These are phyloP conservation scores for Backusella parvicylindrica DNA, from an alignment of 192 early-diverging fungal genomes.

Conservation along the genomic window DNA sequence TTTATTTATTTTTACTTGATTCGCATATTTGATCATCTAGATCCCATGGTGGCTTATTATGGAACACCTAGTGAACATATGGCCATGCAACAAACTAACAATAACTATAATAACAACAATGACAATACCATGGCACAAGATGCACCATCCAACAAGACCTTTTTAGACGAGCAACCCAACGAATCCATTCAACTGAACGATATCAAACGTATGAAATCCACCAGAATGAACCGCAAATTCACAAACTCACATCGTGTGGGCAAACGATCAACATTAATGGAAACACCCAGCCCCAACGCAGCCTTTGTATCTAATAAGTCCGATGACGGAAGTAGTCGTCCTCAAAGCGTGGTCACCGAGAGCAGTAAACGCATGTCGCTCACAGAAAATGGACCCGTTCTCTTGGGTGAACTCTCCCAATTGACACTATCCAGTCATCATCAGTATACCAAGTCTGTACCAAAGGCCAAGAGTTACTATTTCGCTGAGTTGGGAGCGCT, in stretches of 20 bases:
- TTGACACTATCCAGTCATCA: not conserved
- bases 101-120: not conserved
- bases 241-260: constrained; percentile 37
- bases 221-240: constrained; percentile 34
- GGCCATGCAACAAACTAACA: not conserved
- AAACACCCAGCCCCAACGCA: constrained; percentile 35
- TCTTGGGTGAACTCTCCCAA: not conserved
- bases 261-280: constrained; percentile 51
- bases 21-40: not conserved
- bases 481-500: constrained; percentile 72
- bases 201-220: constrained; percentile 59
- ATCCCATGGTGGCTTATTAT: constrained; percentile 13
- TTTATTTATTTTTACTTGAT: not conserved
- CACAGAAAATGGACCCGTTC: not conserved
- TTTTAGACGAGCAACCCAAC: not conserved
- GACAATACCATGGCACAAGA: not conserved
- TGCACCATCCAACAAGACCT: constrained; percentile 2
- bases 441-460: constrained; percentile 10
- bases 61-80: not conserved
- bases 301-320: constrained; percentile 16
- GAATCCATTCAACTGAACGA: constrained; percentile 44
- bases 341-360: not conserved
- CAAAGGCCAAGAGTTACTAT: constrained; percentile 28
- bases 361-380: not conserved
- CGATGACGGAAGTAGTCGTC: not conserved